phyloP scores from a whole-genome alignment of 164 flowering plant genomes.

The Chimonanthus praecox region DNA sequence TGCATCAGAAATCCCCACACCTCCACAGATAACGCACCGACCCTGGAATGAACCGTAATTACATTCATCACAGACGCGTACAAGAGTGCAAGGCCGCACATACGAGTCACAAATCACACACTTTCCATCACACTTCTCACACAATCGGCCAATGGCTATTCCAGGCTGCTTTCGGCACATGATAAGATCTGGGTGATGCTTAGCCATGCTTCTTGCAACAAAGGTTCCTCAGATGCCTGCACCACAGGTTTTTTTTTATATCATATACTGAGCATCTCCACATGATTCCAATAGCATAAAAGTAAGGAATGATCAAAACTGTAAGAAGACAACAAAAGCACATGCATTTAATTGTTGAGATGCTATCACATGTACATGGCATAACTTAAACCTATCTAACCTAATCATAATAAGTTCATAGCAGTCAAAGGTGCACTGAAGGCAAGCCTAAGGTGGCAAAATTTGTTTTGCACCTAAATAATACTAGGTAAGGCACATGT shows the following conservation, averaged over 20 bases:
- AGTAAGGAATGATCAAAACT: no score
- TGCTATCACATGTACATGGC: no score
- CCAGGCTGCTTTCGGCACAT: conserved; percentile 75
- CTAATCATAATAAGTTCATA: no score
- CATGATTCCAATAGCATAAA: no score
- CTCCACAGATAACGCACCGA: conserved; percentile 77
- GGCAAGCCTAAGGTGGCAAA: no score
- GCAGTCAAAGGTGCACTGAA: no score
- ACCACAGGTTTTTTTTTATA: neutral
- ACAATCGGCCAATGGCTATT: conserved; percentile 60
- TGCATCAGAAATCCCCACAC: conserved; percentile 87
- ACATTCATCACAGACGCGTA: conserved; percentile 84
- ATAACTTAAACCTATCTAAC: no score
- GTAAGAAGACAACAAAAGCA: no score
- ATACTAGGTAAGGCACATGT: no score
- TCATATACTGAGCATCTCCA: neutral
- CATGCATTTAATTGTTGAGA: no score
- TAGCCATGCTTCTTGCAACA: conserved; percentile 39
- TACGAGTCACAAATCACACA: conserved; percentile 69
- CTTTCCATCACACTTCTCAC: conserved; percentile 63
- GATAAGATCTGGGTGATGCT: conserved; percentile 75
- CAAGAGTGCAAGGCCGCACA: conserved; percentile 70
- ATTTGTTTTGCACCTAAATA: no score
- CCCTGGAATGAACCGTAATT: conserved; percentile 90
- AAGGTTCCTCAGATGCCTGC: conserved; percentile 1